Base-by-base conservation (phyloP, 2,329 filamentous ascomycete species). In the Cylindrodendrum hubeiense region DNA sequence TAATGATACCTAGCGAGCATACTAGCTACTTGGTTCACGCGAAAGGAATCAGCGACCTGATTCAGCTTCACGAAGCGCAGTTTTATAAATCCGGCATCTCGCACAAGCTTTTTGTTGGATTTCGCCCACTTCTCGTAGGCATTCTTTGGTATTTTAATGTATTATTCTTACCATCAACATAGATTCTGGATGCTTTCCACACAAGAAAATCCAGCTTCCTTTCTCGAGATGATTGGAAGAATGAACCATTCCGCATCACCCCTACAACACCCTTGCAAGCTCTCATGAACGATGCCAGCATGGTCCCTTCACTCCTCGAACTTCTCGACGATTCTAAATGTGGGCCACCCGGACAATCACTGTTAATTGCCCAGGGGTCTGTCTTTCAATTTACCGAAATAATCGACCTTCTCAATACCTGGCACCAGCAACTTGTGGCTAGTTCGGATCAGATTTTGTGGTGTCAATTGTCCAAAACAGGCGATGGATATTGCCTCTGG, bases 61-160 rank as follows among this genome's bases (percentile, higher is more conserved):
- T 83, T 50, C 71, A 78, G 54, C 64, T 74, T 2, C 73, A 75
- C 21, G 63, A 69, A 0, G 77, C 80, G 0, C 69, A 71, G 8
- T 67, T 66, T 8, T 82, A 79, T 50, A 66, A 67, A 4, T 72
- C 72, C 2, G 80, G 79, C 1, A 61, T 75, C n/a, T 67, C 78
- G 0, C 80, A 83, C 47, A 74, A 72, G 34, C 68, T 83, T 0
- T 83, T 82, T 53, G 69, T 80, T 1, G 81, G 80, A 0, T 80
- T 80, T 51, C 70, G 81, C n/a, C 79, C 81, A 7, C 66, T 79
- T 6, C 67, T 82, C 30, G 81, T 81, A 70, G 41, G 78, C 19
- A 9, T n/a, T 2, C n/a, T n/a, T 10, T 5, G 5, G 3, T 6
- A 5, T 19, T 21, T 30, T 7, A 5, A n/a, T 5, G n/a, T 7